Percentiles rank a stretch among this genome's conserved stretches.
Evolutionary conservation across 1,139 yeast species (phyloP).

Genomic region (Starmera stellimalicola): DNA sequence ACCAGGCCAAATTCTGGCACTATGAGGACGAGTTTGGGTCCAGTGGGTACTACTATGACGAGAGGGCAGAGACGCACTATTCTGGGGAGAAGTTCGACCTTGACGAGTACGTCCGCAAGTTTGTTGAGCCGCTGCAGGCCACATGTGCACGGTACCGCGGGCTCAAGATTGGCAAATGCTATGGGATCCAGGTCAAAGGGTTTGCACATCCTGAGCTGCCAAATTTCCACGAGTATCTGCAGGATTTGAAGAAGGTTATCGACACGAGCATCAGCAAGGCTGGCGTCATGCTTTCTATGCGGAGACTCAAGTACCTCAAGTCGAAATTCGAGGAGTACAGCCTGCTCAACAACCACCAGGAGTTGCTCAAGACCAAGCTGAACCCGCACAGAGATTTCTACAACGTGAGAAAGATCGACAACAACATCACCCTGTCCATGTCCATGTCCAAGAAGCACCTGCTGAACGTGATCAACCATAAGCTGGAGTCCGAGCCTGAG

Average conservation of each 20-base stretch:
- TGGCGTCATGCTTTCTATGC: constrained; percentile 7
- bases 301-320: constrained; percentile 12
- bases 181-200: constrained; percentile 6
- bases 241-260: constrained; percentile 12
- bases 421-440: constrained; percentile 16
- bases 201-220: constrained; percentile 5
- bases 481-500: constrained; percentile 14
- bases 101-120: constrained; percentile 6
- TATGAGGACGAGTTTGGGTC: constrained; percentile 19
- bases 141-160: constrained; percentile 1
- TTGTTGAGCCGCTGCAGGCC: not conserved
- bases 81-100: constrained; percentile 16
- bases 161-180: constrained; percentile 1
- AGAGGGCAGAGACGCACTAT: constrained; percentile 13
- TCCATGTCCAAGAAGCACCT: constrained; percentile 17
- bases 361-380: constrained; percentile 12
- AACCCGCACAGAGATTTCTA: constrained; percentile 20
- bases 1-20: constrained; percentile 19
- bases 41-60: constrained; percentile 15
- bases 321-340: constrained; percentile 15
- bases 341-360: constrained; percentile 15
- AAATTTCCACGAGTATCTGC: constrained; percentile 11
- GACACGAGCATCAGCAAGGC: constrained; percentile 6
- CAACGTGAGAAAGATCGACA: constrained; percentile 17
- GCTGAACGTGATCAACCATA: constrained; percentile 14